phyloP scores from a whole-genome alignment of 176 grass and related monocot species.

The Rhynchospora breviuscula region DNA sequence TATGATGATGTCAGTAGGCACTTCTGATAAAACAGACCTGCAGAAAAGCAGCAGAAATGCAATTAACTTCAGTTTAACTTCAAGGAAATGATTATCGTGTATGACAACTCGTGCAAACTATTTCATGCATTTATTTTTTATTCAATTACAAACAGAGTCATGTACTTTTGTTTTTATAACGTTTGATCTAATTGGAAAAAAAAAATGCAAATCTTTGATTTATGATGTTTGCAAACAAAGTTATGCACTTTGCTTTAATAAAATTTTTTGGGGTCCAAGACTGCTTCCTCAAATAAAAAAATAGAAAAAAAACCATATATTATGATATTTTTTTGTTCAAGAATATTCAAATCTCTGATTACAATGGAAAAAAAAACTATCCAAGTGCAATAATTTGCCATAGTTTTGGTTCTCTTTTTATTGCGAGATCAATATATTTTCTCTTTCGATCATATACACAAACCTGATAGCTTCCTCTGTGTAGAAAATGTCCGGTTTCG shows the following conservation, averaged over 20 bases:
- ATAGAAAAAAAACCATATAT: too few relatives aligned
- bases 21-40: constrained; percentile 84
- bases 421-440: neutral
- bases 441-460: neutral
- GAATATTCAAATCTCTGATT: too few relatives aligned
- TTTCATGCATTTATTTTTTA: neutral
- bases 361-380: neutral
- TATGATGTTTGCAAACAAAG: neutral
- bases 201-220: neutral
- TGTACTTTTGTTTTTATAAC: neutral
- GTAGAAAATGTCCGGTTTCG: constrained; percentile 90
- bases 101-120: neutral
- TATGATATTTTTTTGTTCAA: too few relatives aligned
- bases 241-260: neutral
- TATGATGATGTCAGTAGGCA: constrained; percentile 86
- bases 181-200: neutral
- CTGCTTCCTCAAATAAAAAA: too few relatives aligned
- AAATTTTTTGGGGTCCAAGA: neutral
- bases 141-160: neutral
- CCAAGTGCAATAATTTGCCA: neutral
- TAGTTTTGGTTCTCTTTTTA: neutral
- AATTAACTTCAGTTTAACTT: neutral
- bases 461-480: constrained; percentile 84
- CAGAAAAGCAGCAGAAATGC: constrained; percentile 6
- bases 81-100: neutral